Evolutionary conservation across 2,329 filamentous ascomycete species (phyloP).

Genomic region (Bipolaris cookei): DNA sequence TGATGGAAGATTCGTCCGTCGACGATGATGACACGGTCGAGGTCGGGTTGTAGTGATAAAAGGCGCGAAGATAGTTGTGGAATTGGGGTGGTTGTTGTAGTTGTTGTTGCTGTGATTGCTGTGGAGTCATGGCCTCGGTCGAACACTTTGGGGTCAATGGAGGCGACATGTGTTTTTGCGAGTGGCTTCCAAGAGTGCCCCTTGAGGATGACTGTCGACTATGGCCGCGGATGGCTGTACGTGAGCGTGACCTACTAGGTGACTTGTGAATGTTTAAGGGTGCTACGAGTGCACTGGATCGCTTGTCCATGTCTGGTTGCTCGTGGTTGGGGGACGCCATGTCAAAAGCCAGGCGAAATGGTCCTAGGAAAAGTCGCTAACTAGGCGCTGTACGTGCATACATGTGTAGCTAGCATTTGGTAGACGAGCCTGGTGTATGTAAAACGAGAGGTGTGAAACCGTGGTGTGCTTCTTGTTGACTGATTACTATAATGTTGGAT

Average conservation of each 20-base stretch:
- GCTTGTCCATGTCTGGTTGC: slow-evolving; percentile 39
- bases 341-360: slow-evolving; percentile 8
- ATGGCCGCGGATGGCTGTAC: slow-evolving; percentile 29
- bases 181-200: slow-evolving; percentile 38
- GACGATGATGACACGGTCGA: slow-evolving; percentile 79
- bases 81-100: slow-evolving; percentile 69
- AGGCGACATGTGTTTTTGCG: slow-evolving; percentile 70
- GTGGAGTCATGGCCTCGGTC: slow-evolving; percentile 63
- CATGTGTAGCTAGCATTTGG: slow-evolving; percentile 38
- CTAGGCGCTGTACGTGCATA: slow-evolving; percentile 33
- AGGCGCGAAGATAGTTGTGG: slow-evolving; percentile 92
- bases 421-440: slow-evolving; percentile 16
- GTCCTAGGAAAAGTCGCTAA: slow-evolving; percentile 28
- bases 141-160: slow-evolving; percentile 75
- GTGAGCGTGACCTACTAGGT: slow-evolving; percentile 37
- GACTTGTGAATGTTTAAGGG: slow-evolving; percentile 49
- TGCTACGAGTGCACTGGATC: slow-evolving; percentile 46
- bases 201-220: slow-evolving; percentile 44
- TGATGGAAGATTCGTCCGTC: slow-evolving; percentile 70
- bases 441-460: slow-evolving; percentile 12
- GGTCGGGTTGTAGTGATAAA: slow-evolving; percentile 87
- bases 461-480: slow-evolving; percentile 1
- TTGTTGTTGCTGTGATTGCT: slow-evolving; percentile 53
- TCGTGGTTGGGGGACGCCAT: slow-evolving; percentile 41
- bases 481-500: slow-evolving; percentile 43